These are phyloP conservation scores for Exophiala spinifera DNA, from an alignment of 2,329 filamentous ascomycete species.

Conservation along the genomic window DNA sequence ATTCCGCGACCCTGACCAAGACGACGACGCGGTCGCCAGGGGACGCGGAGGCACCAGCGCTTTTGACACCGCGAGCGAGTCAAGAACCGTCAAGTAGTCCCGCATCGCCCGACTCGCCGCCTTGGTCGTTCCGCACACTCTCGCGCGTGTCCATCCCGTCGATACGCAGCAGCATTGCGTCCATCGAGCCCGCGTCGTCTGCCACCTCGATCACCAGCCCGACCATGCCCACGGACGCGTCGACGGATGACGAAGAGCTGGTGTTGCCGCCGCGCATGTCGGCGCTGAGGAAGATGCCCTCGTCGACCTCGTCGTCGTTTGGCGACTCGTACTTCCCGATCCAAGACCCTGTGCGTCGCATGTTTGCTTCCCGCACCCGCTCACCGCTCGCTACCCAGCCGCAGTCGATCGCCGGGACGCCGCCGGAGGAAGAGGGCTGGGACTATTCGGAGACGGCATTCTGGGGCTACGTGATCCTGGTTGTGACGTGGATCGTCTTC, in stretches of 20 bases:
- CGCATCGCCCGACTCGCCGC: slow-evolving; percentile 25
- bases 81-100: slow-evolving; percentile 17
- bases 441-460: slow-evolving; percentile 94
- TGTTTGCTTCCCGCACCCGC: slow-evolving; percentile 33
- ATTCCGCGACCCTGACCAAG: background rate
- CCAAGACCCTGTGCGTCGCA: slow-evolving; percentile 36
- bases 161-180: slow-evolving; percentile 34
- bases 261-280: slow-evolving; percentile 57
- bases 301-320: slow-evolving; percentile 41
- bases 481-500: slow-evolving; percentile 92
- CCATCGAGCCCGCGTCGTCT: slow-evolving; percentile 36
- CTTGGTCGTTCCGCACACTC: slow-evolving; percentile 27
- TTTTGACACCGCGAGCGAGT: slow-evolving; percentile 22
- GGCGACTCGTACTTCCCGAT: slow-evolving; percentile 63
- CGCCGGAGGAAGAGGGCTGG: slow-evolving; percentile 57
- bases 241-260: slow-evolving; percentile 76
- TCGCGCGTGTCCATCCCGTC: slow-evolving; percentile 29
- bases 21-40: slow-evolving; percentile 11
- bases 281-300: slow-evolving; percentile 32
- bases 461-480: slow-evolving; percentile 94
- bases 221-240: slow-evolving; percentile 63
- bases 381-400: slow-evolving; percentile 39
- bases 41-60: slow-evolving; percentile 21
- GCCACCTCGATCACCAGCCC: slow-evolving; percentile 47
- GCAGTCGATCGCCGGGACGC: slow-evolving; percentile 33